phyloP scores from a whole-genome alignment of 1,139 yeast species.

The Ogataea hybrid region DNA sequence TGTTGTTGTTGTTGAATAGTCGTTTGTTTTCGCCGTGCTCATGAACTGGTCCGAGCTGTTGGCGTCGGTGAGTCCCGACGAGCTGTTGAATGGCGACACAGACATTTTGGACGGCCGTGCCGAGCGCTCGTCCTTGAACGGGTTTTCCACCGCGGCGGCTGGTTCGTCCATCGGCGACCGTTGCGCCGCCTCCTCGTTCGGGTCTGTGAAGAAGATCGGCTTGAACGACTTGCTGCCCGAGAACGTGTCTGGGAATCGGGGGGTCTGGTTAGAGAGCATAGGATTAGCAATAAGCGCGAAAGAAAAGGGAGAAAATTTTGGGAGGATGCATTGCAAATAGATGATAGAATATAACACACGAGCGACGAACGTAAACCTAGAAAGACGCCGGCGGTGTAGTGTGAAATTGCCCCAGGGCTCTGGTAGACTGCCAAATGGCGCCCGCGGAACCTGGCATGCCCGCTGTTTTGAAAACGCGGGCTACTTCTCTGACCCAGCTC shows the following conservation, averaged over 20 bases:
- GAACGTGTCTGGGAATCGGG: conserved; percentile 15
- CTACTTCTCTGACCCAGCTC: too few relatives aligned
- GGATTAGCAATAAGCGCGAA: conserved; percentile 10
- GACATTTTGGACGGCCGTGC: background rate
- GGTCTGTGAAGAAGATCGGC: conserved; percentile 23
- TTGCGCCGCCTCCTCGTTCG: conserved; percentile 15
- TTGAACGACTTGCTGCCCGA: conserved; percentile 13
- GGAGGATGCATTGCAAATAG: background rate
- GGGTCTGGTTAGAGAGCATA: conserved; percentile 18
- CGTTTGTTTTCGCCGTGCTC: conserved; percentile 6
- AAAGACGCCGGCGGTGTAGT: too few relatives aligned
- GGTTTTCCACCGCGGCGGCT: conserved; percentile 10
- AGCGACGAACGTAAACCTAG: too few relatives aligned
- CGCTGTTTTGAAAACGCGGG: too few relatives aligned
- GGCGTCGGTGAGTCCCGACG: conserved; percentile 7
- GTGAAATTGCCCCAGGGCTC: too few relatives aligned
- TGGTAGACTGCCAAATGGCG: too few relatives aligned
- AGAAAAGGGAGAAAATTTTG: conserved; percentile 8
- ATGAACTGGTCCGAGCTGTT: conserved; percentile 9
- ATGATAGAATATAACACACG: too few relatives aligned
- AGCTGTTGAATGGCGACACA: conserved; percentile 5
- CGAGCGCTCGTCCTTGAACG: conserved; percentile 14
- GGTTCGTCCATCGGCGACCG: background rate
- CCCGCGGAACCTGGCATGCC: too few relatives aligned
- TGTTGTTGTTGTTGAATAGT: conserved; percentile 3